Evolutionary conservation across 148 eudicot species (phyloP).

Genomic region (Chenopodium formosanum): DNA sequence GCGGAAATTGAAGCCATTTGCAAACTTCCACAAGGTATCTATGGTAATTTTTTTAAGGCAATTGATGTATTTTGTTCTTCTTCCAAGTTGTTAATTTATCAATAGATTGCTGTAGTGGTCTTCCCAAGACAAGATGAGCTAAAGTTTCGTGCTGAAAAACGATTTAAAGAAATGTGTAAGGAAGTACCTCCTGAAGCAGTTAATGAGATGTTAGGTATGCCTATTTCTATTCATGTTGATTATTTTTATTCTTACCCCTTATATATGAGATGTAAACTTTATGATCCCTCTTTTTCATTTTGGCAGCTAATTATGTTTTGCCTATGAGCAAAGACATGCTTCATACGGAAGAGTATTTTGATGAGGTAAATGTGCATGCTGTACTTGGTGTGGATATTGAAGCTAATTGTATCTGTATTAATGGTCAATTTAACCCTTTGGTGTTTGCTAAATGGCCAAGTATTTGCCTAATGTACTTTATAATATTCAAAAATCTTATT

Average conservation of each 20-base stretch:
- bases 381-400: neutral
- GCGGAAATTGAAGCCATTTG: slow-evolving; percentile 64
- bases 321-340: slow-evolving; percentile 67
- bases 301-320: slow-evolving; percentile 58
- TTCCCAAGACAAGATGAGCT: slow-evolving; percentile 56
- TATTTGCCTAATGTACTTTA: neutral
- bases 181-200: slow-evolving; percentile 58
- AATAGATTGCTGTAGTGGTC: slow-evolving; percentile 63
- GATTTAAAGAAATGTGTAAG: slow-evolving; percentile 62
- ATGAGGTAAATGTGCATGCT: slow-evolving; percentile 38
- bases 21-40: slow-evolving; percentile 44
- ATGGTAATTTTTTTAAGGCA: neutral
- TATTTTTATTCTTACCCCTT: neutral
- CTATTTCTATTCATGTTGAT: neutral
- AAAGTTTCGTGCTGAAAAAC: slow-evolving; percentile 42
- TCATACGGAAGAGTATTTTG: slow-evolving; percentile 58
- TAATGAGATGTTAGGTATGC: slow-evolving; percentile 57
- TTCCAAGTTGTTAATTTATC: neutral
- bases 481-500: neutral
- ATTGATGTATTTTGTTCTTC: neutral
- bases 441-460: neutral
- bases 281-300: neutral
- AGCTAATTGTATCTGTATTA: neutral
- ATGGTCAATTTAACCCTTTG: neutral
- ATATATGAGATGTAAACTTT: neutral